These are phyloP conservation scores for Blastocystis sp. DNA, from an alignment of 352 stramenopile genomes.

Conservation along the genomic window DNA sequence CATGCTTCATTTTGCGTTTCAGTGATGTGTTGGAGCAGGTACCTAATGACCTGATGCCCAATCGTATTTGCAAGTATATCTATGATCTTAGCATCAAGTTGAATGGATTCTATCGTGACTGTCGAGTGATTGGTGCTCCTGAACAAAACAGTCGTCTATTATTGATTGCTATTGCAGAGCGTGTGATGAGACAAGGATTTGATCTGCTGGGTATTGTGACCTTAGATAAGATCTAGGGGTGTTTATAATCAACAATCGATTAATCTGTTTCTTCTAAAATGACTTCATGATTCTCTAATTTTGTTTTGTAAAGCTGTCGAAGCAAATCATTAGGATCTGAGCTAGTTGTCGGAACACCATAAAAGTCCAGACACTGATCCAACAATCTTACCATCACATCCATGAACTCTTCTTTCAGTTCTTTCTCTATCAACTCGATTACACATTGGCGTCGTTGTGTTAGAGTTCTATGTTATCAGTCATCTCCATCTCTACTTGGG, in stretches of 20 bases:
- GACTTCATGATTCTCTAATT: not conserved
- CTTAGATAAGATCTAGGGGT: conserved; percentile 86
- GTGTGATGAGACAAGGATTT: conserved; percentile 90
- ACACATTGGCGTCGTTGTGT: not conserved
- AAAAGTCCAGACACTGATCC: not conserved
- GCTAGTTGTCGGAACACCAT: not conserved
- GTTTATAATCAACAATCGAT: conserved; percentile 16
- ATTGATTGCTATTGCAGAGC: conserved; percentile 88
- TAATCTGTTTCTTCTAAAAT: conserved; percentile 65
- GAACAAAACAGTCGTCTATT: conserved; percentile 92
- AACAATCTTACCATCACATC: not conserved
- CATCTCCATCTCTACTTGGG: not conserved
- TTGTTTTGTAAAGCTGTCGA: not conserved
- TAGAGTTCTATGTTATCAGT: not conserved
- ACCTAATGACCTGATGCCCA: conserved; percentile 89
- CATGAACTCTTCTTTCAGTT: conserved; percentile 16
- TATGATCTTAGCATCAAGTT: conserved; percentile 93
- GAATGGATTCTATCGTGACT: conserved; percentile 96
- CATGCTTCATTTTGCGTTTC: conserved; percentile 83
- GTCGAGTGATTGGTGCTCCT: conserved; percentile 87
- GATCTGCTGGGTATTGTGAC: conserved; percentile 86
- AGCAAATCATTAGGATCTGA: not conserved
- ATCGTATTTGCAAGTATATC: conserved; percentile 95
- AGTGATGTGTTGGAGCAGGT: conserved; percentile 89
- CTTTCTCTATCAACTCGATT: not conserved